Evolutionary conservation across 75 land plant genomes (phyloP).

Genomic region (Larix kaempferi): DNA sequence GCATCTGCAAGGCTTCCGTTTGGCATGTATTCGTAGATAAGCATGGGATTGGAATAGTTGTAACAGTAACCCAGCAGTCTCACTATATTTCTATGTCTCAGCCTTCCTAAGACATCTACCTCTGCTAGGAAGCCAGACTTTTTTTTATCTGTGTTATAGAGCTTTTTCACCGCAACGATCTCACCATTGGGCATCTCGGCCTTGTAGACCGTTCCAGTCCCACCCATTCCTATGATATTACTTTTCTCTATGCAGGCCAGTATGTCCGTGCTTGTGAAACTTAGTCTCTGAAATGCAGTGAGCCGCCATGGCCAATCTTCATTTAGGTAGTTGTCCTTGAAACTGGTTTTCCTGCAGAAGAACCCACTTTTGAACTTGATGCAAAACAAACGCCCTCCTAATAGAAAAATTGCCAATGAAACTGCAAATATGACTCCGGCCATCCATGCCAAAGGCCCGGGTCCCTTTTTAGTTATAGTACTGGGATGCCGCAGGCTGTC

Average conservation of each 20-base stretch:
- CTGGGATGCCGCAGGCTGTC: background rate
- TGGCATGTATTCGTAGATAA: conserved; percentile 70
- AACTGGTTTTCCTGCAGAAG: conserved; percentile 18
- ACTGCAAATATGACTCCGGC: conserved; percentile 31
- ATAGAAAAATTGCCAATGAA: conserved; percentile 16
- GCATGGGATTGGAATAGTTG: conserved; percentile 53
- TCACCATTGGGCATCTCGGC: conserved; percentile 50
- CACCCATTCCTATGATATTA: conserved; percentile 74
- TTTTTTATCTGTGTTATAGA: conserved; percentile 32
- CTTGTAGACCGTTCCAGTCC: conserved; percentile 78
- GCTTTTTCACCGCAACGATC: conserved; percentile 72
- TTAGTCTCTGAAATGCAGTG: conserved; percentile 72
- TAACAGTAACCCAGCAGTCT: conserved; percentile 58
- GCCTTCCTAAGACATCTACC: conserved; percentile 56
- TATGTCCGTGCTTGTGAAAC: conserved; percentile 58
- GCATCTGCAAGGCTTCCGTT: conserved; percentile 72
- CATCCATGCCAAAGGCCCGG: conserved; percentile 25
- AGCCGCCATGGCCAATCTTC: conserved; percentile 71
- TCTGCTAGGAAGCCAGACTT: conserved; percentile 47
- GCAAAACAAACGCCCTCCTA: conserved; percentile 29
- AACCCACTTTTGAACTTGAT: conserved; percentile 25
- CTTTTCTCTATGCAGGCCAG: conserved; percentile 65
- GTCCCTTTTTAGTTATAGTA: conserved; percentile 1
- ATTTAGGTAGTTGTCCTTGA: conserved; percentile 20
- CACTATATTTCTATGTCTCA: conserved; percentile 77